Base-by-base conservation (phyloP, 345 rosid species). In the Gossypium arboreum region DNA sequence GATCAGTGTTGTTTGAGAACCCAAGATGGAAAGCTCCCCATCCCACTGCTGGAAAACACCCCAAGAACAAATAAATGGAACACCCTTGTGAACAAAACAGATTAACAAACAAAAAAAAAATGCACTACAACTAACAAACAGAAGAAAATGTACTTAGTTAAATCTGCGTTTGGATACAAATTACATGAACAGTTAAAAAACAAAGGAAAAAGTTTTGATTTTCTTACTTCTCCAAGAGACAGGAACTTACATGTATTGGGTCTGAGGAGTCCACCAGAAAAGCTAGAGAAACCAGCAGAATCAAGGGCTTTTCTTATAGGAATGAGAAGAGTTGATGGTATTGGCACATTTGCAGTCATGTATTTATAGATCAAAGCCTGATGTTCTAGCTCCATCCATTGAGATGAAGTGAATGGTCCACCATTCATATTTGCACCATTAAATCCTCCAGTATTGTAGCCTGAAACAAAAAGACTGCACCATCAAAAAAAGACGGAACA, bases 331-430 rank as follows among this genome's bases (percentile, higher is more conserved):
- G 80, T 81, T 74, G 92, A 81, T 4, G 98, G 98, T 55, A 94
- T 82, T 64, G 98, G 97, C 8, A 87, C 87, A 78, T 90, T 91
- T 50, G 97, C 88, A 73, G 84, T 83, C 48, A 94, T 85, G 83
- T 90, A 90, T 78, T 92, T 92, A 81, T 85, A 92, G 90, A 94
- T 92, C 90, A 92, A 81, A 13, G 97, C 97, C 80, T 94, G 98
- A 76, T 91, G 97, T 82, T 94, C 97, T 25, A 94, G 81, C 86
- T 94, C 98, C 82, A 88, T 87, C 97, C 97, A 92, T 78, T 94
- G 98, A 20, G 89, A 84, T 52, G 83, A 84, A 64, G 94, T 88
- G 43, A 88, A 90, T 25, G 90, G 87, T 12, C 91, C 91, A 79
- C 88, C 89, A 73, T 81, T 86, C 83, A 80, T 71, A 72, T 69